Evolutionary conservation across 176 grass and related monocot species (phyloP).

Genomic region (Metroxylon sagu): DNA sequence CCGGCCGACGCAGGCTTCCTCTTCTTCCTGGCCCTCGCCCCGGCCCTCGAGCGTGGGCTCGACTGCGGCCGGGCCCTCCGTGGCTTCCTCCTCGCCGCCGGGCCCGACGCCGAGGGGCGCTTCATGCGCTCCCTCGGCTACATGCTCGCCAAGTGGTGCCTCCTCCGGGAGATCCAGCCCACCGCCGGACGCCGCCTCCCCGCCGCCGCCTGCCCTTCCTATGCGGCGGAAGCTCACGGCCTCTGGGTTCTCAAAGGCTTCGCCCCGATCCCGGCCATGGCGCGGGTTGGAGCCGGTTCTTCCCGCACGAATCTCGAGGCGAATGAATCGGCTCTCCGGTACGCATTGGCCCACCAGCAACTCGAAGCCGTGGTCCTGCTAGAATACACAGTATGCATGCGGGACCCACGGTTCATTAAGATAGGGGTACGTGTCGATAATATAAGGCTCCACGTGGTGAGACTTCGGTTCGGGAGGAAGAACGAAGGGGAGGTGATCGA

Average conservation of each 20-base stretch:
- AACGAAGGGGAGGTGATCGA: conserved; percentile 10
- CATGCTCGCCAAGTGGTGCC: conserved; percentile 85
- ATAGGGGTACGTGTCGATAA: conserved; percentile 58
- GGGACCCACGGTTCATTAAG: conserved; percentile 33
- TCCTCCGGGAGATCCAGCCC: conserved; percentile 53
- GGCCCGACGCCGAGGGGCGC: conserved; percentile 53
- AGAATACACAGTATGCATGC: conserved; percentile 44
- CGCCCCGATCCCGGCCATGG: conserved; percentile 37
- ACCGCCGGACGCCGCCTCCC: conserved; percentile 9
- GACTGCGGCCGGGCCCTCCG: conserved; percentile 26
- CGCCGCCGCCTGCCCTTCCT: conserved; percentile 21
- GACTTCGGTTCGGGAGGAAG: conserved; percentile 44
- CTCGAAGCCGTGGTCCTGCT: conserved; percentile 56
- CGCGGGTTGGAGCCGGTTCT: background rate
- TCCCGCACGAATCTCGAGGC: conserved; percentile 5
- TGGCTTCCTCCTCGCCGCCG: conserved; percentile 40
- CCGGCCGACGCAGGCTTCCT: conserved; percentile 64
- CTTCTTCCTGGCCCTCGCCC: conserved; percentile 50
- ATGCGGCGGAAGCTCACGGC: conserved; percentile 43
- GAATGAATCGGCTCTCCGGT: conserved; percentile 58
- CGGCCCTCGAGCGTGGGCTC: conserved; percentile 30
- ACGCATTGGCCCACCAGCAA: conserved; percentile 64
- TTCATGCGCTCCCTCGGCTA: conserved; percentile 80
- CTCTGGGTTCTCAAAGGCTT: conserved; percentile 61
- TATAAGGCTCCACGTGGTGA: conserved; percentile 49